These are phyloP conservation scores for Chenopodium album DNA, from an alignment of 148 eudicot genomes.

Conservation along the genomic window DNA sequence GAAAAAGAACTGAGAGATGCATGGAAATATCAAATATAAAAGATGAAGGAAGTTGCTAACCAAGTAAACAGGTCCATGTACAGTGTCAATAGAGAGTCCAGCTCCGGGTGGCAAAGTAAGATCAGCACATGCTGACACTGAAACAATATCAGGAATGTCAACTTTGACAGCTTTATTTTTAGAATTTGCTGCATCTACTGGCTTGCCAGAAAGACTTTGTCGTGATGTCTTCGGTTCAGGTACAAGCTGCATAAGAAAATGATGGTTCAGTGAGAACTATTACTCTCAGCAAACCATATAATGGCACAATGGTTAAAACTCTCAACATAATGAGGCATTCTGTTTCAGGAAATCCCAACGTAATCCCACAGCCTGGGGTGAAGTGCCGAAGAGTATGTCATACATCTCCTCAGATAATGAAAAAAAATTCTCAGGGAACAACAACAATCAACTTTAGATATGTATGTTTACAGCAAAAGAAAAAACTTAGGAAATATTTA, in stretches of 20 bases:
- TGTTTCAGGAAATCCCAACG: too few species aligned
- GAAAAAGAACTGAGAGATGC: background rate
- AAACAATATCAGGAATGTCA: slow-evolving; percentile 65
- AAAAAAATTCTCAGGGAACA: background rate
- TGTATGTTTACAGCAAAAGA: too few species aligned
- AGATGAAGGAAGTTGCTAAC: slow-evolving; percentile 40
- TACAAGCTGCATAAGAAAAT: slow-evolving; percentile 50
- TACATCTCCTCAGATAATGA: background rate
- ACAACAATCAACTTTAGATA: background rate
- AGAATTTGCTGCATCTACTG: slow-evolving; percentile 36
- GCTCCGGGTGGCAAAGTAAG: slow-evolving; percentile 94
- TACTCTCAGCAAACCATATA: background rate
- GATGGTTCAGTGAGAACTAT: slow-evolving; percentile 10
- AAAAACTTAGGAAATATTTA: too few species aligned
- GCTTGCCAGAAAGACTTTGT: slow-evolving; percentile 55
- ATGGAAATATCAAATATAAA: background rate
- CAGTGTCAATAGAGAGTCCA: slow-evolving; percentile 77
- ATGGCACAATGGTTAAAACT: background rate
- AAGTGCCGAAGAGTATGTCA: background rate
- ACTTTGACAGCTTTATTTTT: slow-evolving; percentile 54
- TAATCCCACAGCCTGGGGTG: background rate
- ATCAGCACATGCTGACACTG: slow-evolving; percentile 86
- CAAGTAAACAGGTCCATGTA: slow-evolving; percentile 70
- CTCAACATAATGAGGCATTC: background rate
- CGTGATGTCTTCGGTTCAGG: slow-evolving; percentile 50